Conservation (phyloP, 2,329 filamentous ascomycete species). For the Parastagonospora avenae region DNA sequence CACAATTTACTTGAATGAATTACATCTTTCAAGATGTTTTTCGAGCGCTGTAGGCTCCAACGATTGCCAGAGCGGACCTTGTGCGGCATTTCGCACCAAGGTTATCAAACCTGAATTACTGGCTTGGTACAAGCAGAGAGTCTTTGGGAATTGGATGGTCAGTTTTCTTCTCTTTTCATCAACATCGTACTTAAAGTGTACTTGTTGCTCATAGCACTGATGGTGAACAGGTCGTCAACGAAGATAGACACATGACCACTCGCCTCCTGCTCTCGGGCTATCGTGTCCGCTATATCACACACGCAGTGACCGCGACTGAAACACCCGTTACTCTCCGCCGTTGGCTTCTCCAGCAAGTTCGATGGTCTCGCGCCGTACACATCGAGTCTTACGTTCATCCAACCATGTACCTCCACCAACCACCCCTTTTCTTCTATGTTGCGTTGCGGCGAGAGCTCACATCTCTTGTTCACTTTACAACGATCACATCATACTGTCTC, state of each 20-base stretch:
- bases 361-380: constrained; percentile 45
- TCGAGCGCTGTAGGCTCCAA: constrained; percentile 17
- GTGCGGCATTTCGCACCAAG: constrained; percentile 41
- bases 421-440: constrained; percentile 43
- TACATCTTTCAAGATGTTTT: neutral
- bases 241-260: constrained; percentile 48
- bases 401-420: constrained; percentile 40
- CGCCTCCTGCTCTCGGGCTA: constrained; percentile 42
- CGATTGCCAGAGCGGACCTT: constrained; percentile 48
- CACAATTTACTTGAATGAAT: neutral
- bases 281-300: constrained; percentile 42
- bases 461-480: constrained; percentile 33
- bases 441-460: constrained; percentile 38
- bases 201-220: neutral
- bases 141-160: constrained; percentile 42
- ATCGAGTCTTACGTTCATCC: constrained; percentile 46
- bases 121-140: constrained; percentile 46
- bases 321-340: constrained; percentile 42
- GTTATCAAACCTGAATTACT: constrained; percentile 40
- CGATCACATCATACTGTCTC: constrained; percentile 38
- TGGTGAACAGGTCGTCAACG: constrained; percentile 39
- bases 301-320: constrained; percentile 45
- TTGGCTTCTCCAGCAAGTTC: constrained; percentile 47
- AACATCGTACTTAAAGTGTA: neutral
- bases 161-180: neutral